Percentiles rank a stretch among this genome's conserved stretches.
phyloP scores from a whole-genome alignment of 2,329 filamentous ascomycete genomes.

The Talaromyces verruculosus region DNA sequence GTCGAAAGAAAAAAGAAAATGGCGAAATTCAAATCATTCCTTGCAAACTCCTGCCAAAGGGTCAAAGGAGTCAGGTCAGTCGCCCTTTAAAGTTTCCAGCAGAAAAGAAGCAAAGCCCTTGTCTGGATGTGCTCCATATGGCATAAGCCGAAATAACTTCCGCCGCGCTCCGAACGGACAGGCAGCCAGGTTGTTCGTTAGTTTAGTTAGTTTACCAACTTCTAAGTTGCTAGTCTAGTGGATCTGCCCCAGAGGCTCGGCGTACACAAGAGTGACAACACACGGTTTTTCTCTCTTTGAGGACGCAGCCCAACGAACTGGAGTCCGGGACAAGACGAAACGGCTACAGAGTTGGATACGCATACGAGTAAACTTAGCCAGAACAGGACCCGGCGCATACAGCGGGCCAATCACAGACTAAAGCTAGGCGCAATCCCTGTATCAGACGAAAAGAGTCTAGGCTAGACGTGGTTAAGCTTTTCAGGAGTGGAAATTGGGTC shows the following conservation, averaged over 20 bases:
- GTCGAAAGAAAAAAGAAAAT: neutral
- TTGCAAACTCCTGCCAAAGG: neutral
- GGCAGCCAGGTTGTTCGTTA: neutral
- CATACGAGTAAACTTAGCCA: neutral
- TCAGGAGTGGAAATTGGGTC: neutral
- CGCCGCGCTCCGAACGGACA: constrained; percentile 7
- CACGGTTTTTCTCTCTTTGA: neutral
- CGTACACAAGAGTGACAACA: neutral
- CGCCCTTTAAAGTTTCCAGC: neutral
- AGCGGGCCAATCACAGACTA: neutral
- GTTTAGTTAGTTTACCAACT: neutral
- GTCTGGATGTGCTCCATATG: neutral
- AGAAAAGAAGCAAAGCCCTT: neutral
- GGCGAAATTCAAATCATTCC: neutral
- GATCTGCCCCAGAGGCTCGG: constrained; percentile 3
- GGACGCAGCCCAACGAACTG: neutral
- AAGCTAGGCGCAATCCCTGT: neutral
- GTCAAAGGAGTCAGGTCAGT: neutral
- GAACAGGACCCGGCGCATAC: neutral
- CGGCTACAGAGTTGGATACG: neutral
- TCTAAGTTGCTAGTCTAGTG: neutral
- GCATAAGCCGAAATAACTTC: neutral
- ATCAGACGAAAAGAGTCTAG: neutral
- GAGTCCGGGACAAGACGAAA: neutral
- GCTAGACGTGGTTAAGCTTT: neutral